Conservation (phyloP, 2,329 filamentous ascomycete species). For the Colletotrichum sp. region DNA sequence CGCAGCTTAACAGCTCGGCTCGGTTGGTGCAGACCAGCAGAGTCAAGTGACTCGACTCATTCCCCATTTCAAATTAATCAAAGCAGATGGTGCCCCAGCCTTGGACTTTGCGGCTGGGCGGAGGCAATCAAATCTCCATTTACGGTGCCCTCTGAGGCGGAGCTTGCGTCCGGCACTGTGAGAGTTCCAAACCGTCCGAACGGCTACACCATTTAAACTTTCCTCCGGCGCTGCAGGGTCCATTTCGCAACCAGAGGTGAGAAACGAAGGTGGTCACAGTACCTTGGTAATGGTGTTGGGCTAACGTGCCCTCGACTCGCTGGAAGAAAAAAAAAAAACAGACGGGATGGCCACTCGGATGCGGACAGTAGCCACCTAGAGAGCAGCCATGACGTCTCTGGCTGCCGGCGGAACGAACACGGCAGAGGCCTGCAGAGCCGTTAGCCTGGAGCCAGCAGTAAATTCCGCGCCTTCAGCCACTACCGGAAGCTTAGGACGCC, state of each 20-base stretch:
- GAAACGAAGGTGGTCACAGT: neutral
- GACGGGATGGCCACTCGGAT: neutral
- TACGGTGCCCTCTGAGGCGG: neutral
- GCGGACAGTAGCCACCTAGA: neutral
- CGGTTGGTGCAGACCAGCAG: neutral
- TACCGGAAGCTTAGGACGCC: neutral
- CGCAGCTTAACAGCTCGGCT: neutral
- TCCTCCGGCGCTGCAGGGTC: slow-evolving; percentile 15
- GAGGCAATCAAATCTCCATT: neutral
- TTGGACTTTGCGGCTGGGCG: neutral
- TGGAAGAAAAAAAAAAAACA: neutral
- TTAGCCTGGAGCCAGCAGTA: neutral
- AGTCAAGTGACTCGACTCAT: slow-evolving; percentile 10
- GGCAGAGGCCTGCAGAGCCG: neutral
- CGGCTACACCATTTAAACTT: slow-evolving; percentile 13
- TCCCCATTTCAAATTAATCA: neutral
- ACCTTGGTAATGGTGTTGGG: neutral
- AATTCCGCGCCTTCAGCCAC: neutral
- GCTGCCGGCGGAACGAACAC: neutral
- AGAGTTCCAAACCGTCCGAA: slow-evolving; percentile 1
- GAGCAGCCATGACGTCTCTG: neutral
- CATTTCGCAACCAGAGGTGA: neutral
- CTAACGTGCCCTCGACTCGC: neutral
- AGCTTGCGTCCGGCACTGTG: neutral
- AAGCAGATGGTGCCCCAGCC: neutral